These are phyloP conservation scores for Spergularia bocconei DNA, from an alignment of 148 eudicot species.

Conservation along the genomic window DNA sequence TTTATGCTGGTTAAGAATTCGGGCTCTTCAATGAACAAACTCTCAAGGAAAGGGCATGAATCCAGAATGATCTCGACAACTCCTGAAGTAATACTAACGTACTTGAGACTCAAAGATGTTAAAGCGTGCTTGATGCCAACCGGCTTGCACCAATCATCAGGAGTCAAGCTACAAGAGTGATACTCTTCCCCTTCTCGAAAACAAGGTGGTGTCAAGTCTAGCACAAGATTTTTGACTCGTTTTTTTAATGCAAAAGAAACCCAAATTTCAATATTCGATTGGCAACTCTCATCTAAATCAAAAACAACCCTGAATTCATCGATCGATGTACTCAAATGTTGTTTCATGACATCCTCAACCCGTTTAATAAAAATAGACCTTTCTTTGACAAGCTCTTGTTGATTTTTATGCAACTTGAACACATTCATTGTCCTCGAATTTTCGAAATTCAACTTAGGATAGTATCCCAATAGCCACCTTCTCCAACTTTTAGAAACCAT, in stretches of 20 bases:
- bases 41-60: slow-evolving; percentile 6
- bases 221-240: slow-evolving; percentile 11
- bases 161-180: neutral
- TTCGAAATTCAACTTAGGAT: no score
- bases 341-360: slow-evolving; percentile 23
- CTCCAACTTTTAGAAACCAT: slow-evolving; percentile 20
- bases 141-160: no score
- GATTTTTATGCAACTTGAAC: no score
- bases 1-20: neutral
- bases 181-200: no score
- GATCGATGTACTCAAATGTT: neutral
- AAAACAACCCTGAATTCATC: slow-evolving; percentile 26
- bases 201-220: neutral
- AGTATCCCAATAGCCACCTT: neutral
- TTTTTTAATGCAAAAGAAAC: slow-evolving; percentile 18
- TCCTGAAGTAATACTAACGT: slow-evolving; percentile 6
- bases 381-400: neutral
- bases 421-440: no score
- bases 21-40: neutral
- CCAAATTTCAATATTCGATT: slow-evolving; percentile 18
- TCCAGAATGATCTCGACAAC: neutral
- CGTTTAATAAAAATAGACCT: neutral
- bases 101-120: neutral
- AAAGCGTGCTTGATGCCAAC: neutral
- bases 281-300: neutral